These are phyloP conservation scores for Trametes cingulata DNA, from an alignment of 768 basidiomycete genomes.

Conservation along the genomic window DNA sequence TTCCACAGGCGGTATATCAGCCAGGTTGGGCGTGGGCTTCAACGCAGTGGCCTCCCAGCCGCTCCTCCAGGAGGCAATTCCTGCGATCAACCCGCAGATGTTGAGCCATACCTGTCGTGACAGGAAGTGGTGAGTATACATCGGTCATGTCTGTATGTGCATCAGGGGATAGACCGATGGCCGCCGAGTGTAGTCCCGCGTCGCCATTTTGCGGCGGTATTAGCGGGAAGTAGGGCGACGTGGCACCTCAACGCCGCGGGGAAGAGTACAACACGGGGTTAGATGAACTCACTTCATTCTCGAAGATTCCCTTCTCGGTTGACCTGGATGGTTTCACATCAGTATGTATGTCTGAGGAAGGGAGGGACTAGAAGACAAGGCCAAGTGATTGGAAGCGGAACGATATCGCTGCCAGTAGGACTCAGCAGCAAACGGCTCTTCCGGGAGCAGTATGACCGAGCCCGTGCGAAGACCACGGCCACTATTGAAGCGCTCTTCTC, in stretches of 20 bases:
- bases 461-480: no score
- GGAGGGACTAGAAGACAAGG: no score
- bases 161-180: neutral
- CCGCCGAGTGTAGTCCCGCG: neutral
- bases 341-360: neutral
- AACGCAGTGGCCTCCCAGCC: conserved; percentile 73
- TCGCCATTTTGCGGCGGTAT: neutral
- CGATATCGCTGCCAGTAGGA: no score
- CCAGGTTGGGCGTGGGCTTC: conserved; percentile 28
- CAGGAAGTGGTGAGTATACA: conserved; percentile 30
- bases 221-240: no score
- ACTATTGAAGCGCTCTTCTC: no score
- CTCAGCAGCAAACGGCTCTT: no score
- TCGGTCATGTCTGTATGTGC: neutral
- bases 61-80: conserved; percentile 60
- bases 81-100: conserved; percentile 49
- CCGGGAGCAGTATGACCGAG: no score
- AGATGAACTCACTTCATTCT: conserved; percentile 53
- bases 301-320: conserved; percentile 62
- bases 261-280: neutral
- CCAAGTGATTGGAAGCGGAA: no score
- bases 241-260: neutral
- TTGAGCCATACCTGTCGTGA: conserved; percentile 39
- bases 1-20: conserved; percentile 13
- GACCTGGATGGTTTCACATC: conserved; percentile 49